Evolutionary conservation across 2,329 filamentous ascomycete genomes (phyloP).

Genomic region (Aschersonia sp.): DNA sequence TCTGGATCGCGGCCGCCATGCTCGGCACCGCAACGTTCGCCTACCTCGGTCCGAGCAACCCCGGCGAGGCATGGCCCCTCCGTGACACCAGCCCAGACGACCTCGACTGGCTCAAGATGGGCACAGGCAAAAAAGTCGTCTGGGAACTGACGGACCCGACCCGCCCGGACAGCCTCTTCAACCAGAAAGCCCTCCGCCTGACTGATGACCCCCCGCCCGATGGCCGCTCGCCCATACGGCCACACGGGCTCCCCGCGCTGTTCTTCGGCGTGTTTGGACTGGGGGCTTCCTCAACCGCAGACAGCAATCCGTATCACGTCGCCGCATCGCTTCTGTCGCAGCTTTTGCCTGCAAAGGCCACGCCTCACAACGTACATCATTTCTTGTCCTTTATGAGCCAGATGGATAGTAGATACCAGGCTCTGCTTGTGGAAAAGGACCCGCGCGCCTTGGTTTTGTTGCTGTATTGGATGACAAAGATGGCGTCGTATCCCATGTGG

Average conservation of each 20-base stretch:
- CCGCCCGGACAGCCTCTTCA: conserved; percentile 31
- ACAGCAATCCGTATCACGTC: conserved; percentile 17
- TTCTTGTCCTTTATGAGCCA: conserved; percentile 32
- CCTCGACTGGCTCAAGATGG: conserved; percentile 42
- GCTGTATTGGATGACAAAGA: conserved; percentile 40
- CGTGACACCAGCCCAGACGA: conserved; percentile 24
- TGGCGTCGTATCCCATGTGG: conserved; percentile 26
- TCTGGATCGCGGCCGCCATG: conserved; percentile 31
- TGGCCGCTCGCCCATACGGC: conserved; percentile 4
- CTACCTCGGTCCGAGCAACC: conserved; percentile 22
- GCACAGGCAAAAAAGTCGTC: conserved; percentile 16
- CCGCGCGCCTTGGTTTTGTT: conserved; percentile 36
- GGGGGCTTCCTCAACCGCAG: conserved; percentile 6
- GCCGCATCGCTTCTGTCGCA: conserved; percentile 21
- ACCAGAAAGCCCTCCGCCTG: conserved; percentile 9
- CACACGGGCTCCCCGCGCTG: conserved; percentile 13
- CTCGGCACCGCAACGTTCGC: conserved; percentile 30
- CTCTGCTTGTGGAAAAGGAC: conserved; percentile 34
- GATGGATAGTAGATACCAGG: conserved; percentile 26
- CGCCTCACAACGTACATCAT: conserved; percentile 23
- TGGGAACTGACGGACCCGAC: conserved; percentile 35
- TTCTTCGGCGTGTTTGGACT: conserved; percentile 16
- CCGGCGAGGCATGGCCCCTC: conserved; percentile 41
- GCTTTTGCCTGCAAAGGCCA: conserved; percentile 19
- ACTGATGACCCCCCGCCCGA: conserved; percentile 3